Conservation (phyloP, 192 early-diverging fungal genomes). For the Linnemannia hyalina region DNA sequence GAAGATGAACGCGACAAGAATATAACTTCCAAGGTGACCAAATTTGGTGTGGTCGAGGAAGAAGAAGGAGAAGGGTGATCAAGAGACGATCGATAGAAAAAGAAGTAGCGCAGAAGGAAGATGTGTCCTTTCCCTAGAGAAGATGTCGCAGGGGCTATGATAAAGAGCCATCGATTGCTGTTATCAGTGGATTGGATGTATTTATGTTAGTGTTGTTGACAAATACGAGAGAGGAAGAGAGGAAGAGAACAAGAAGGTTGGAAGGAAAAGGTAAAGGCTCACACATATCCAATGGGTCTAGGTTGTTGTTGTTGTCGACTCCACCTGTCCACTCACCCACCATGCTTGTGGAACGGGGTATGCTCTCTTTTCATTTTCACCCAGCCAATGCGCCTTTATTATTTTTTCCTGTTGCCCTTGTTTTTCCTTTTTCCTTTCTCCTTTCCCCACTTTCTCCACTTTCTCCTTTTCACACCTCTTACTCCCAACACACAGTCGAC, state of each 20-base stretch:
- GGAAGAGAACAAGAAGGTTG: background rate
- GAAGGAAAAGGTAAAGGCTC: background rate
- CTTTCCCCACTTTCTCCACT: background rate
- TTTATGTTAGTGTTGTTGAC: background rate
- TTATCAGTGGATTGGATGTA: no score
- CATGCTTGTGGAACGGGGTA: background rate
- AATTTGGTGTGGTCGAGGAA: no score
- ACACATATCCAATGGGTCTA: background rate
- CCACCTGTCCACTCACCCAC: background rate
- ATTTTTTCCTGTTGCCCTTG: background rate
- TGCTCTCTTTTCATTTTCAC: background rate
- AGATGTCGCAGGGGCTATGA: no score
- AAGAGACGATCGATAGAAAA: no score
- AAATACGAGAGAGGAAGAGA: background rate
- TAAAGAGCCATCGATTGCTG: no score
- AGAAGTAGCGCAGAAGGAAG: no score
- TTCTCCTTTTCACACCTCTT: conserved; percentile 3
- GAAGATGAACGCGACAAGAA: background rate
- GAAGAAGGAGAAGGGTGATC: no score
- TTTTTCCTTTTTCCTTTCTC: background rate
- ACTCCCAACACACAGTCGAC: background rate
- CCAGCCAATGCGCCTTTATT: background rate
- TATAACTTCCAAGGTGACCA: background rate
- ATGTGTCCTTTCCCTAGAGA: no score
- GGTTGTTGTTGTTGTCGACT: background rate